Percentiles rank a stretch among this genome's conserved stretches.
These are phyloP conservation scores for Hyaloscypha hepaticicola DNA, from an alignment of 495 filamentous ascomycete species.

Conservation along the genomic window DNA sequence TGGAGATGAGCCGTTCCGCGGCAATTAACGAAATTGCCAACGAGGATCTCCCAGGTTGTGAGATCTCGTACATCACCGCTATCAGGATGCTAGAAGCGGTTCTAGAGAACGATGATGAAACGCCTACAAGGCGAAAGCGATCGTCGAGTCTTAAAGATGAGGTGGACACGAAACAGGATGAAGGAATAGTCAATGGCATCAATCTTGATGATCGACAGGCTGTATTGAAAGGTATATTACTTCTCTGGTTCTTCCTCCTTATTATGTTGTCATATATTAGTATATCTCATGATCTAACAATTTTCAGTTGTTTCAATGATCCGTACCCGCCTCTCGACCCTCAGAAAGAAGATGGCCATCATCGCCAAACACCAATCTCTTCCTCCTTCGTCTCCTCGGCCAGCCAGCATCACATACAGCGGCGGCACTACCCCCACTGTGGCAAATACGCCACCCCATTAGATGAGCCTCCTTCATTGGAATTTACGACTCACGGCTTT, in stretches of 20 bases:
- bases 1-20: constrained; percentile 93
- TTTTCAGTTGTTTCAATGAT: constrained; percentile 58
- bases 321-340: constrained; percentile 50
- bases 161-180: constrained; percentile 37
- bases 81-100: constrained; percentile 93
- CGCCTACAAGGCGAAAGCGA: constrained; percentile 34
- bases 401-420: constrained; percentile 26
- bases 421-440: constrained; percentile 35
- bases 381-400: constrained; percentile 28
- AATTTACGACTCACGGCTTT: not conserved
- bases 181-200: constrained; percentile 55
- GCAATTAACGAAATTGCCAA: constrained; percentile 94
- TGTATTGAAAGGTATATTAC: constrained; percentile 64
- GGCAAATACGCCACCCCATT: constrained; percentile 37
- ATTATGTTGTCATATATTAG: constrained; percentile 26
- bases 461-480: constrained; percentile 2
- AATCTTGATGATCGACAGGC: constrained; percentile 71
- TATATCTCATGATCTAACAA: constrained; percentile 31
- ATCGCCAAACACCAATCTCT: constrained; percentile 46
- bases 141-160: constrained; percentile 39
- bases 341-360: constrained; percentile 57
- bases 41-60: constrained; percentile 84
- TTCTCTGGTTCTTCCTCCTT: not conserved
- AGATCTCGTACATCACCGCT: constrained; percentile 89
- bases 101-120: constrained; percentile 79